Evolutionary conservation across 2,329 filamentous ascomycete genomes (phyloP), one percentile per base, ranked within the genome.

Genomic region (Chaetomium sp.): DNA sequence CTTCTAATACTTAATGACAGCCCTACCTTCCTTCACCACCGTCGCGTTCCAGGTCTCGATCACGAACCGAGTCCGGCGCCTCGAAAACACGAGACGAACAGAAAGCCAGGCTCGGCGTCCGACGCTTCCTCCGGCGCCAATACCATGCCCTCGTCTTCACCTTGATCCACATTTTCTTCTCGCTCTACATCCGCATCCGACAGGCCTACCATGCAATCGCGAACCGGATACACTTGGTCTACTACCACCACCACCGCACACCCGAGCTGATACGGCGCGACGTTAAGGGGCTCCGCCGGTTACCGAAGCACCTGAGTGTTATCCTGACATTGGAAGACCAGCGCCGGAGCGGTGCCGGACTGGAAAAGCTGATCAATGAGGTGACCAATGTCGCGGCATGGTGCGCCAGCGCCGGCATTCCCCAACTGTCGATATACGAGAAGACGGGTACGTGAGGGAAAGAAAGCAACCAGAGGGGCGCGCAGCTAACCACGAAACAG

Each of bases 231-330:
- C 86, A 92, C 60, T 91, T 92, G 10, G 85, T 98, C 67, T 82
- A 96, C 62, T 93, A 94, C 76, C 95, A 99, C 80, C 96, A 99
- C 79, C 95, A 99, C 77, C 91, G 92, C 60, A 96, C 94, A 0
- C 95, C 95, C 8, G 92, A 96, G 75, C 87, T 97, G 74, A 97
- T 99, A 71, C 88, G 90, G 73, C 89, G 90, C 73, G 95, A 99
- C 78, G 89, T 98, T 29, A 87, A 87, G 75, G 83, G 84, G 10
- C 78, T 99, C 64, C 84, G 82, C 64, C 87, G 90, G 71, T 78
- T 96, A 66, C 95, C 95, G 2, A 86, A 90, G 69, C 95, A 99
- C 74, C 77, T 99, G 58, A 97, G 93, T 74, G 89, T 96, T 12
- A 89, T 98, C 62, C 79, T 99, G 65, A 89, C 89, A 64, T 81